A percentile compares a stretch with the other conserved stretches of the same genome.
Evolutionary conservation across 139 green algal species (phyloP).

Genomic region (Closterium sp.): DNA sequence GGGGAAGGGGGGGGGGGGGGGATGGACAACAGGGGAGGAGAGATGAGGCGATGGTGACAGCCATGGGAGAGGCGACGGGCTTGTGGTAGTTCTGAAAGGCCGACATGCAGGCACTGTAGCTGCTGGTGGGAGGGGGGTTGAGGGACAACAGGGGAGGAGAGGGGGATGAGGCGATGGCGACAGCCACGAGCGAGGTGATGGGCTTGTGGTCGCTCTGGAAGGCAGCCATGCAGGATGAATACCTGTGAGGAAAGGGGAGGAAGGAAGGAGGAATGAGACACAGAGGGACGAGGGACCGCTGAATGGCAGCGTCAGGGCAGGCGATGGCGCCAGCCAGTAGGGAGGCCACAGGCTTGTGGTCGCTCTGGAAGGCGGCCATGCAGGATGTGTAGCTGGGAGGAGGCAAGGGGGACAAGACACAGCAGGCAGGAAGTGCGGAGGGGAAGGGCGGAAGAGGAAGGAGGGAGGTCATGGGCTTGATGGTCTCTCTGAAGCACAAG

Average conservation of each 20-base stretch:
- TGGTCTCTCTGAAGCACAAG: no score
- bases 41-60: constrained; percentile 51
- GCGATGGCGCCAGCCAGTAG: background rate
- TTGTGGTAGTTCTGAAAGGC: constrained; percentile 90
- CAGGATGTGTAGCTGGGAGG: background rate
- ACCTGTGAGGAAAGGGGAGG: no score
- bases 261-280: no score
- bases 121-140: background rate
- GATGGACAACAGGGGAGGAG: no score
- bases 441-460: background rate
- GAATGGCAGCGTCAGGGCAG: background rate
- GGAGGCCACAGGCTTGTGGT: no score
- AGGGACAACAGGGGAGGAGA: background rate
- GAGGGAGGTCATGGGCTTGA: no score
- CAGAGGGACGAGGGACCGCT: no score
- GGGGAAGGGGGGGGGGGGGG: no score
- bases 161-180: constrained; percentile 40
- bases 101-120: constrained; percentile 54
- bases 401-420: background rate
- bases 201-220: constrained; percentile 90
- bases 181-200: no score
- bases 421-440: background rate
- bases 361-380: no score
- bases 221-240: constrained; percentile 65
- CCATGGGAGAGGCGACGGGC: no score